phyloP scores from a whole-genome alignment of 768 basidiomycete genomes.

The Asterophora lycoperdoides region DNA sequence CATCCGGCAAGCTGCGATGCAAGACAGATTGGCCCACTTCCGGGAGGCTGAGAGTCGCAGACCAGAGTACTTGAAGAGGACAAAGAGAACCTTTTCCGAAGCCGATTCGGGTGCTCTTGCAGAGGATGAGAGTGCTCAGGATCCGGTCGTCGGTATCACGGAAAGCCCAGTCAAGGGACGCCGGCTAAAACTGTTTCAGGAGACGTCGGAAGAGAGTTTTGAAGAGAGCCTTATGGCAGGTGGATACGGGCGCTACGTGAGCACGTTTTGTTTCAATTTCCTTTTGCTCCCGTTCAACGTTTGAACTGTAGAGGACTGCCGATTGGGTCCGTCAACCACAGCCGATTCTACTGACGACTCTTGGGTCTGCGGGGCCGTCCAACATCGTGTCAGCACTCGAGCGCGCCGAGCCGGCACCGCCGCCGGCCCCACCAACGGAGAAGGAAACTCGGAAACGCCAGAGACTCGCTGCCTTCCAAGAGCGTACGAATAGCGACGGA shows the following conservation, averaged over 20 bases:
- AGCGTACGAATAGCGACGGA: slow-evolving; percentile 27
- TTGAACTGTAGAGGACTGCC: slow-evolving; percentile 42
- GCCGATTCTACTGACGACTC: slow-evolving; percentile 39
- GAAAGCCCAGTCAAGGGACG: slow-evolving; percentile 72
- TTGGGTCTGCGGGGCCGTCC: slow-evolving; percentile 38
- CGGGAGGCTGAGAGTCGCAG: slow-evolving; percentile 58
- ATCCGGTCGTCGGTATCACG: slow-evolving; percentile 50
- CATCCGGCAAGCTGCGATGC: slow-evolving; percentile 49
- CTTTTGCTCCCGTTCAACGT: slow-evolving; percentile 9
- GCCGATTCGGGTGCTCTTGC: slow-evolving; percentile 32
- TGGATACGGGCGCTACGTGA: slow-evolving; percentile 73
- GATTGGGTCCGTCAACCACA: slow-evolving; percentile 60
- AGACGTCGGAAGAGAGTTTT: slow-evolving; percentile 80
- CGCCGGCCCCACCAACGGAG: slow-evolving; percentile 40
- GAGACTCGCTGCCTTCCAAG: slow-evolving; percentile 65
- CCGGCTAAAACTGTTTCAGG: slow-evolving; percentile 71
- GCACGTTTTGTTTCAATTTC: slow-evolving; percentile 20
- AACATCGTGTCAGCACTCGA: slow-evolving; percentile 41
- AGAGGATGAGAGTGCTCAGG: slow-evolving; percentile 29
- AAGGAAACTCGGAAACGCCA: slow-evolving; percentile 64
- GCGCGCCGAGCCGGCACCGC: slow-evolving; percentile 28
- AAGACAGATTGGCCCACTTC: slow-evolving; percentile 44
- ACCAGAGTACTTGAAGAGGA: slow-evolving; percentile 68
- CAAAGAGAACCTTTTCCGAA: slow-evolving; percentile 44
- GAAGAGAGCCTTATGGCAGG: slow-evolving; percentile 82